These are phyloP conservation scores for Psidium friedrichsthalianum DNA, from an alignment of 345 rosid genomes.

Conservation along the genomic window DNA sequence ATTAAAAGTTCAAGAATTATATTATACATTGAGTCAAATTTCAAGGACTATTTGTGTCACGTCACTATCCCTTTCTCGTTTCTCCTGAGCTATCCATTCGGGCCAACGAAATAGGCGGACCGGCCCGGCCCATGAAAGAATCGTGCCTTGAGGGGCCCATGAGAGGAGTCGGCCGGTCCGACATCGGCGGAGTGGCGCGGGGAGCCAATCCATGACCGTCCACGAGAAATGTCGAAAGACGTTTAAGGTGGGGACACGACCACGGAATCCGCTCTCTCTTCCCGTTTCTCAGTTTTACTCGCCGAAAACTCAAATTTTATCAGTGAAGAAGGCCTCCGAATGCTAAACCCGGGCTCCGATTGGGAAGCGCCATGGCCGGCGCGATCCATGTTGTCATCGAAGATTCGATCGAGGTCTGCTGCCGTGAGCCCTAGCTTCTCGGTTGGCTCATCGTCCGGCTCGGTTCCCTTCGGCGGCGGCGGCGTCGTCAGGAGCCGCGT, in stretches of 20 bases:
- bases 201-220: not conserved
- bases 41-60: no score
- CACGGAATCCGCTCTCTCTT: not conserved
- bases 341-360: conserved; percentile 2
- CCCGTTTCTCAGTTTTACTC: not conserved
- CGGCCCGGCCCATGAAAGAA: not conserved
- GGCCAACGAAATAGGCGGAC: not conserved
- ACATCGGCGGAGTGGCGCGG: not conserved
- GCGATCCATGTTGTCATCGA: conserved; percentile 16
- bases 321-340: not conserved
- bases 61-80: no score
- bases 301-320: not conserved
- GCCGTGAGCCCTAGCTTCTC: not conserved
- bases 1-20: no score
- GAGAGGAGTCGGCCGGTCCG: not conserved
- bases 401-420: not conserved
- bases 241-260: not conserved
- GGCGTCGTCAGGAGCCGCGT: not conserved
- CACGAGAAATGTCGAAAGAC: not conserved
- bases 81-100: not conserved
- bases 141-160: not conserved
- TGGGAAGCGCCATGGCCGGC: conserved; percentile 12
- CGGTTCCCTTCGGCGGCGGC: not conserved
- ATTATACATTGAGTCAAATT: no score
- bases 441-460: not conserved